A percentile compares a stretch with the other conserved stretches of the same genome.
Evolutionary conservation across 495 filamentous ascomycete species (phyloP).

Genomic region (Penicillium angulare): DNA sequence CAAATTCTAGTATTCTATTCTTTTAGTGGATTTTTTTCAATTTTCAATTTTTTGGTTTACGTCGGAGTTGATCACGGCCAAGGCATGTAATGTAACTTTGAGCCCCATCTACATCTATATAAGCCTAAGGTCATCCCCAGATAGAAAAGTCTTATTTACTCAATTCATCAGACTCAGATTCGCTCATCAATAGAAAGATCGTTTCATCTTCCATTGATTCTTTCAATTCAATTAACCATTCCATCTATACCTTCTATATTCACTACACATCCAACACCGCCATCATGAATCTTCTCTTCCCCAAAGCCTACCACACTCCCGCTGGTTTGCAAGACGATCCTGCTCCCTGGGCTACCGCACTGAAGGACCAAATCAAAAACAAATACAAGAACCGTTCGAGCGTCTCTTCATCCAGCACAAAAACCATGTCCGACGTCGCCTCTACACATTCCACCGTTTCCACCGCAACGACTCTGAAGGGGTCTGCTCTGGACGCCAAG

Average conservation of each 20-base stretch:
- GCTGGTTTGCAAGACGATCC: background rate
- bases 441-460: slow-evolving; percentile 29
- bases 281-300: background rate
- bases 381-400: slow-evolving; percentile 4
- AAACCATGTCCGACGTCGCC: slow-evolving; percentile 15
- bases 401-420: slow-evolving; percentile 15
- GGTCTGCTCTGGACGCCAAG: slow-evolving; percentile 6
- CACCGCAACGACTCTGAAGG: slow-evolving; percentile 29
- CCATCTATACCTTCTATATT: slow-evolving; percentile 1
- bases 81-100: background rate
- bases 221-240: background rate
- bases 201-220: background rate
- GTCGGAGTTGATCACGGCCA: slow-evolving; percentile 18
- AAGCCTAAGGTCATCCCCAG: slow-evolving; percentile 2
- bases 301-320: background rate
- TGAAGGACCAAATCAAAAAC: background rate
- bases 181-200: too few relatives aligned
- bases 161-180: background rate
- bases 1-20: background rate
- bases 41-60: slow-evolving; percentile 5
- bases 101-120: slow-evolving; percentile 6
- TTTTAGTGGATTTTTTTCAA: background rate
- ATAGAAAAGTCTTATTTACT: background rate
- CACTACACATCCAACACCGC: background rate
- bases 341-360: background rate